Percentiles rank a stretch among this genome's conserved stretches.
Conservation (phyloP, 139 green algal genomes). For the Tetradesmus obliquus region DNA sequence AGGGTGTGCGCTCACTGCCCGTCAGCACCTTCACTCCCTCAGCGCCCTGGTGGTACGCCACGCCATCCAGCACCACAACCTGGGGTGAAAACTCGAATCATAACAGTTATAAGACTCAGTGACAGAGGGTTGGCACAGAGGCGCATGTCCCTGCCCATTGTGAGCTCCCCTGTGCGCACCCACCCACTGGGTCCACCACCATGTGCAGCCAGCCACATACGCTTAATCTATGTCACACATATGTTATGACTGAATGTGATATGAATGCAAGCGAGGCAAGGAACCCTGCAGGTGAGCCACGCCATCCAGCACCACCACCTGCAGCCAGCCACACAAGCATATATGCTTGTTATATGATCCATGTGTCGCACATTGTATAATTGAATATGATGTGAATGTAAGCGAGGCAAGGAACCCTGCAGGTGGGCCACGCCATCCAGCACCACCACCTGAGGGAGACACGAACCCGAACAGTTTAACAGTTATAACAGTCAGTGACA, state of each 20-base stretch:
- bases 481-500: background rate
- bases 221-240: no score
- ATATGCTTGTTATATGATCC: no score
- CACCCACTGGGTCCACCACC: background rate
- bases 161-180: background rate
- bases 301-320: slow-evolving; percentile 17
- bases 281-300: background rate
- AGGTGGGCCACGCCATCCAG: slow-evolving; percentile 10
- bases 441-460: background rate
- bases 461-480: background rate
- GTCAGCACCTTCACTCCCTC: background rate
- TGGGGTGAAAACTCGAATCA: background rate
- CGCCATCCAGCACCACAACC: slow-evolving; percentile 13
- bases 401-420: background rate
- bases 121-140: background rate
- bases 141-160: background rate
- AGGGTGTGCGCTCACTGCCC: slow-evolving; percentile 1
- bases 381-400: no score
- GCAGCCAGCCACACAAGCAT: background rate
- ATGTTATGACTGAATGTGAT: no score
- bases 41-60: slow-evolving; percentile 19
- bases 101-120: background rate
- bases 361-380: no score
- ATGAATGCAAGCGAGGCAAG: no score
- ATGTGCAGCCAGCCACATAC: background rate